A percentile compares a stretch with the other conserved stretches of the same genome.
Conservation (phyloP, 164 flowering plant genomes). For the Stephania yunnanensis region DNA sequence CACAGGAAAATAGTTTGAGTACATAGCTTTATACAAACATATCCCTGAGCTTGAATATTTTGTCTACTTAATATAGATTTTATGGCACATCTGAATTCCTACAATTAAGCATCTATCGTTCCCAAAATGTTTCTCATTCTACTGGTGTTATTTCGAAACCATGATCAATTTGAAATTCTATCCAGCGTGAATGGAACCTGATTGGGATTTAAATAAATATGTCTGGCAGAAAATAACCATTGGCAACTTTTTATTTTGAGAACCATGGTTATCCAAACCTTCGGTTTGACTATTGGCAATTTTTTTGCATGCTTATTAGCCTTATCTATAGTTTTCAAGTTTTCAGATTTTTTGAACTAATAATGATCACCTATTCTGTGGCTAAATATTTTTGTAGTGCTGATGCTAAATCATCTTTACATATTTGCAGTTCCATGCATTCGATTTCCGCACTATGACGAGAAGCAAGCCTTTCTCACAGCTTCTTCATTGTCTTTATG, state of each 20-base stretch:
- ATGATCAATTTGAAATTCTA: background rate
- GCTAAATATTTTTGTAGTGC: background rate
- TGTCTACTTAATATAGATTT: background rate
- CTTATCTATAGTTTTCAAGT: background rate
- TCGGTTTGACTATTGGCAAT: no score
- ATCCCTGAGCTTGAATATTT: background rate
- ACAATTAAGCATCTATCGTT: background rate
- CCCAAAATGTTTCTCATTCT: background rate
- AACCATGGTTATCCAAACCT: no score
- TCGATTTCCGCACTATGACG: slow-evolving; percentile 83
- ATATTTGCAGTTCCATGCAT: slow-evolving; percentile 74
- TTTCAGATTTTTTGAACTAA: background rate
- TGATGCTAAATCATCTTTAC: slow-evolving; percentile 8
- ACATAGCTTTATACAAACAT: background rate
- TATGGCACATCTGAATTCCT: background rate
- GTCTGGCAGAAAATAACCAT: background rate
- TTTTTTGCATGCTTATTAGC: no score
- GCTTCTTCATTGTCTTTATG: slow-evolving; percentile 88
- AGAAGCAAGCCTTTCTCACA: slow-evolving; percentile 94
- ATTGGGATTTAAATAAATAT: background rate
- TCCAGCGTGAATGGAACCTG: background rate
- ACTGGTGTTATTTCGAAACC: background rate
- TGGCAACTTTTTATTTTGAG: background rate
- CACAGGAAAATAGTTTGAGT: background rate
- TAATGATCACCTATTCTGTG: background rate